Evolutionary conservation across 2,329 filamentous ascomycete species (phyloP), one percentile per base, ranked within the genome.

Genomic region (Phialemoniopsis sp.): DNA sequence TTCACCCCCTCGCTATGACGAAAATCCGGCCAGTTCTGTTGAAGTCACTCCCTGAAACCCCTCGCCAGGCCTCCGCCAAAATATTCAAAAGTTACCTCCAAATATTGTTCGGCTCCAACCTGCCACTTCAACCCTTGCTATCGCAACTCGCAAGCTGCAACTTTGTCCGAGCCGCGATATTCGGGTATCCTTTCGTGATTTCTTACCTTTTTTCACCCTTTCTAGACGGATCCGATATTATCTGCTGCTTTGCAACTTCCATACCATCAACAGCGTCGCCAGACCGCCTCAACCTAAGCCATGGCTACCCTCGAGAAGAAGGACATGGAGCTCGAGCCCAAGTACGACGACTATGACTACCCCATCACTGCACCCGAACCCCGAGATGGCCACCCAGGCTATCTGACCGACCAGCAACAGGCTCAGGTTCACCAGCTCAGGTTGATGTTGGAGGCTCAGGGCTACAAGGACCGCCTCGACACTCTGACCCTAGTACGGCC

Each of bases 261-360:
- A 32, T 34, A 32, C 32, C 38, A 41, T 37, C 29, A 47, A 29
- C 30, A 45, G 44, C 39, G 35, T 35, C 37, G 32, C 17, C 28
- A 28, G 29, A 34, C 12, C 32, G 19, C 19, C 16, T 15, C 32
- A 13, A 28, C 39, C 17, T 36, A 44, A 39, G 36, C 40, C 34
- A 57, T 54, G 50, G 51, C 56, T 32, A 48, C 47, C 36, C 37
- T 45, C 30, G 46, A 43, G 37, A 37, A 49, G 45, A 40, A 44
- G 17, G 39, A 39, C 56, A 62, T 80, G 68, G 68, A 79, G 62
- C 60, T 89, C 55, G 83, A 95, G 66, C 76, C 87, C 62, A 96
- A 95, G 71, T 95, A 97, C 74, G 93, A 97, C 70, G 65, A 94
- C 72, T 97, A 93, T 67, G 90, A 96, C 67, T 97, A 80, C 72